Evolutionary conservation across 805 yeast genomes (phyloP), one percentile per base, ranked within the genome.

Genomic region (Teunomyces stri): DNA sequence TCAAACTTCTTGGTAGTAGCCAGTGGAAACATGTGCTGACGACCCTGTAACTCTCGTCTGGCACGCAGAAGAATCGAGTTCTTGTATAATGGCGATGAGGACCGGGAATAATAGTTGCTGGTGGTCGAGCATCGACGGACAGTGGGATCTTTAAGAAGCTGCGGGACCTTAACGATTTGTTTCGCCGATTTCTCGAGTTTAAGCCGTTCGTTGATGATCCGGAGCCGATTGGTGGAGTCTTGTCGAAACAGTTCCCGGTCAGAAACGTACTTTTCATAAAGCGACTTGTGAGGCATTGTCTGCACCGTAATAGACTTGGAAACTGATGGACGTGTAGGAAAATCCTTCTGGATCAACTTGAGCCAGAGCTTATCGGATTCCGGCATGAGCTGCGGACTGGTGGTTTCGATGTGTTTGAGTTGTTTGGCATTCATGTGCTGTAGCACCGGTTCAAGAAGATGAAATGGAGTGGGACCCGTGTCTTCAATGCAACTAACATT

Each of bases 351-450:
- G 1, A 79, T 61, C 18, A 80, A 58, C n/a, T 49, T 46, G 34
- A 55, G 58, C 84, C 84, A 80, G 29, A 79, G 51, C 5, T 61
- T 64, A 50, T 78, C 82, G 3, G 76, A 62, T 36, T 67, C 59
- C 1, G 74, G 69, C 5, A 58, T 58, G 1, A 80, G 53, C 20
- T 67, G 76, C 4, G 78, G 76, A 37, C 79, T 74, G 40, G 55
- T 60, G 1, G 47, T 48, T 55, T 80, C 84, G 0, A 78, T 64
- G 6, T 53, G 47, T 30, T 59, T 59, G 13, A 80, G 61, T 42
- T 78, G 56, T 30, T 48, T 49, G 12, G 65, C 60, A 34, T 58
- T 66, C 68, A 79, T 75, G 45, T 69, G 70, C 48, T 53, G 57
- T 10, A 80, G 61, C 1, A 79, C 61, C 0, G 84, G 82, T 51